Evolutionary conservation across 352 stramenopile species (phyloP).

Genomic region (Phytophthora meadii): DNA sequence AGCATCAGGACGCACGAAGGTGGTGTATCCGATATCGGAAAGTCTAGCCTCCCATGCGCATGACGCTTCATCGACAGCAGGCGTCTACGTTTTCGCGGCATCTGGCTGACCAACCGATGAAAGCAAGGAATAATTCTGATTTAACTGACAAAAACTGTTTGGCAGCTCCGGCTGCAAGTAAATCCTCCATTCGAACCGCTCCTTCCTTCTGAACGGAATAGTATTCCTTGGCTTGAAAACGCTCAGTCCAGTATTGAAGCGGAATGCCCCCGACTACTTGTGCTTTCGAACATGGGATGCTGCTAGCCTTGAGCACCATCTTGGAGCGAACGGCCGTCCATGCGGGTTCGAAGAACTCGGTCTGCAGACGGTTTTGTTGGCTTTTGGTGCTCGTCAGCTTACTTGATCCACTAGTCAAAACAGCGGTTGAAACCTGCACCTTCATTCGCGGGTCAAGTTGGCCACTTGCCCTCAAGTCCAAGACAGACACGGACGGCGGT

Average conservation of each 20-base stretch:
- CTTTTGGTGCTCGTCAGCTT: neutral
- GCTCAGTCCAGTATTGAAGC: conserved; percentile 3
- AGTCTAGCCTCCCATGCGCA: conserved; percentile 13
- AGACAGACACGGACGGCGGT: neutral
- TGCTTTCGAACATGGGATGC: neutral
- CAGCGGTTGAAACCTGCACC: conserved; percentile 6
- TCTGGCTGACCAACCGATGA: conserved; percentile 12
- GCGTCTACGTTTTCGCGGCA: conserved; percentile 18
- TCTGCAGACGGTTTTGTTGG: conserved; percentile 20
- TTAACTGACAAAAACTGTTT: conserved; percentile 29
- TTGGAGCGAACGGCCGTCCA: neutral
- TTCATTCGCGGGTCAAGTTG: neutral
- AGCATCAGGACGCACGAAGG: conserved; percentile 18
- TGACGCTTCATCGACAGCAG: conserved; percentile 31
- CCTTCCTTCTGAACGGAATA: conserved; percentile 16
- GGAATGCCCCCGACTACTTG: neutral
- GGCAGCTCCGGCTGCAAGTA: neutral
- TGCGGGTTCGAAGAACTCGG: conserved; percentile 5
- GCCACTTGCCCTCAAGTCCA: neutral
- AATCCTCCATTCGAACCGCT: conserved; percentile 1
- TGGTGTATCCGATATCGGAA: conserved; percentile 7
- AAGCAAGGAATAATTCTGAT: conserved; percentile 33
- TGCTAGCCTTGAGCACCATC: conserved; percentile 3
- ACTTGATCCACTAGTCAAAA: conserved; percentile 15
- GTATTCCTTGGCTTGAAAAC: conserved; percentile 17